Percentiles rank a stretch among this genome's conserved stretches.
Evolutionary conservation across 169 alveolate genomes (phyloP).

Genomic region (Plasmodium gallinaceum): DNA sequence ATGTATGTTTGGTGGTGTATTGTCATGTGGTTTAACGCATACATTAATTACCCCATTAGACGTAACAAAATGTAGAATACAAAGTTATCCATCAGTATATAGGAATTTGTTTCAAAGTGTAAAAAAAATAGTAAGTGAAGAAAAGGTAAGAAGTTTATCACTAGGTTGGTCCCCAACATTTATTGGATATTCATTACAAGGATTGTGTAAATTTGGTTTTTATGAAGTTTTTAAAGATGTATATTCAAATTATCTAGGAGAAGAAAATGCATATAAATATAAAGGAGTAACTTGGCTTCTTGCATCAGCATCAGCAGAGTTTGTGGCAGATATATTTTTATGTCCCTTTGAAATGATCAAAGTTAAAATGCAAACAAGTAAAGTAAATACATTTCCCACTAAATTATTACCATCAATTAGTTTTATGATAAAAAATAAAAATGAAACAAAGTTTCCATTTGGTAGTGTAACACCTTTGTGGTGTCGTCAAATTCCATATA

Average conservation of each 20-base stretch:
- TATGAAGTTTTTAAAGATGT: constrained; percentile 98
- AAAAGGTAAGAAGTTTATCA: constrained; percentile 93
- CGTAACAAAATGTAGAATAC: constrained; percentile 96
- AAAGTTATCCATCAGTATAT: constrained; percentile 93
- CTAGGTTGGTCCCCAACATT: constrained; percentile 98
- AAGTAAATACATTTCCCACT: constrained; percentile 90
- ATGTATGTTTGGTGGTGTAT: constrained; percentile 97
- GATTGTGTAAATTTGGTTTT: constrained; percentile 98
- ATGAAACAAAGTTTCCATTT: constrained; percentile 92
- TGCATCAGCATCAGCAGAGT: constrained; percentile 98
- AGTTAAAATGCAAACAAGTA: constrained; percentile 94
- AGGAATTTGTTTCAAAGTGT: constrained; percentile 88
- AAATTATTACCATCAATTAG: constrained; percentile 86
- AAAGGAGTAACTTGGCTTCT: constrained; percentile 95
- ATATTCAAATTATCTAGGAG: constrained; percentile 90
- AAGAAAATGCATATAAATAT: constrained; percentile 88
- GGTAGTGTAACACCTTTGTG: constrained; percentile 94
- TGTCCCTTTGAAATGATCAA: constrained; percentile 98
- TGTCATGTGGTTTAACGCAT: constrained; percentile 98
- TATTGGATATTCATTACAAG: constrained; percentile 97
- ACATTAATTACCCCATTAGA: constrained; percentile 96
- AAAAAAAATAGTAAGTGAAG: constrained; percentile 86
- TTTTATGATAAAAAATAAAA: constrained; percentile 84
- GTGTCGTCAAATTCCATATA: constrained; percentile 97
- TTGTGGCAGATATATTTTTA: constrained; percentile 97